Evolutionary conservation across 169 alveolate genomes (phyloP).

Genomic region (Eimeria sp.): DNA sequence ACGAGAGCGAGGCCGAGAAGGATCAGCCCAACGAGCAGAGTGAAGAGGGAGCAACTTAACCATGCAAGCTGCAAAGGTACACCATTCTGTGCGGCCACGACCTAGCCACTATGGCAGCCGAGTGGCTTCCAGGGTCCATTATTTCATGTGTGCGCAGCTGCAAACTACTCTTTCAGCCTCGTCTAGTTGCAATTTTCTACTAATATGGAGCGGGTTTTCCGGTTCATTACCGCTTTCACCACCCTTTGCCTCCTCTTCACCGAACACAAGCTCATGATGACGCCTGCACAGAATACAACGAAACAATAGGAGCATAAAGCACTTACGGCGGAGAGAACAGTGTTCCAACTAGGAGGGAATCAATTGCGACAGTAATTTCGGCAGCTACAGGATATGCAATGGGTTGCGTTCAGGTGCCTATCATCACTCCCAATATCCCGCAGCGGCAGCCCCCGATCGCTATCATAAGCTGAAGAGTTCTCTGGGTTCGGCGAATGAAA

Average conservation of each 20-base stretch:
- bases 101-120: background rate
- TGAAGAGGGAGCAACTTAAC: slow-evolving; percentile 58
- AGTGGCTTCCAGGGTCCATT: background rate
- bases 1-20: slow-evolving; percentile 22
- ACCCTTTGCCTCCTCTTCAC: slow-evolving; percentile 69
- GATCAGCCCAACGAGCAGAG: slow-evolving; percentile 2
- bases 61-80: slow-evolving; percentile 67
- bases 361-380: background rate
- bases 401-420: background rate
- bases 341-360: background rate
- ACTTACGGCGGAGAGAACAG: background rate
- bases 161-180: background rate
- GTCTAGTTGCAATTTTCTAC: background rate
- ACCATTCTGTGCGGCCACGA: background rate
- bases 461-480: background rate
- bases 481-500: background rate
- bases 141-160: background rate
- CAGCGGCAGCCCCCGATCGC: background rate
- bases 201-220: background rate
- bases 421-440: background rate
- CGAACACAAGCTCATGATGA: slow-evolving; percentile 71
- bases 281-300: slow-evolving; percentile 22
- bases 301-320: background rate
- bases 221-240: slow-evolving; percentile 33
- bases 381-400: background rate